Percentiles rank a stretch among this genome's conserved stretches.
Evolutionary conservation across 1,284 basidiomycete genomes (phyloP).

Genomic region (Hortiboletus rubellus): DNA sequence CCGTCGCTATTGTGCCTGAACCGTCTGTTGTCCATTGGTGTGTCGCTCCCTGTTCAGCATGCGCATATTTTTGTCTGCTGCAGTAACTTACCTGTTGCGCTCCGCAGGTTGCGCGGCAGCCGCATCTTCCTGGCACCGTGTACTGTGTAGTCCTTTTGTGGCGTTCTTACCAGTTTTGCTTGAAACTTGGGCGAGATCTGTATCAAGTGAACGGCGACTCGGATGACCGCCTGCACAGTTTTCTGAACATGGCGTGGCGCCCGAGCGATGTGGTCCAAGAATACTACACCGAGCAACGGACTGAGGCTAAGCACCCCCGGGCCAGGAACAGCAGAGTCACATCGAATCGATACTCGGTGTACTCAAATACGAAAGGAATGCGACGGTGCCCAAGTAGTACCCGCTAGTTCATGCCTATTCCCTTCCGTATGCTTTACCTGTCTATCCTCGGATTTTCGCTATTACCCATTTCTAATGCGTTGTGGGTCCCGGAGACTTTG

Average conservation of each 20-base stretch:
- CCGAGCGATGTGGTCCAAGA: background rate
- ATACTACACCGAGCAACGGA: background rate
- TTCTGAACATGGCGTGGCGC: background rate
- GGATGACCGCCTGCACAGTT: background rate
- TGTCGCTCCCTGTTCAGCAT: no score
- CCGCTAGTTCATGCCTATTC: background rate
- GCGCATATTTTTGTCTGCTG: no score
- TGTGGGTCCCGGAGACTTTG: background rate
- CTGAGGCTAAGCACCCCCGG: background rate
- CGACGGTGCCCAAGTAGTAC: background rate
- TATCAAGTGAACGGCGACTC: background rate
- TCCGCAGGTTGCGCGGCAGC: background rate
- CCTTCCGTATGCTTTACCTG: conserved; percentile 5
- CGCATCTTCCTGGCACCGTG: background rate
- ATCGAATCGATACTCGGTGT: background rate
- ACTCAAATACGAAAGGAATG: conserved; percentile 15
- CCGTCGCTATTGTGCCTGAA: background rate
- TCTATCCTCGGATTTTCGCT: conserved; percentile 13
- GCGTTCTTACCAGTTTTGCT: background rate
- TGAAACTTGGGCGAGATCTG: background rate
- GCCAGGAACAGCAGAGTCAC: no score
- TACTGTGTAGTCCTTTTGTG: background rate
- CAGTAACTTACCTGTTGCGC: no score
- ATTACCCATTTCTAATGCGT: conserved; percentile 5
- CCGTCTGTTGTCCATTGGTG: background rate